A percentile compares a stretch with the other conserved stretches of the same genome.
Conservation (phyloP, 2,329 filamentous ascomycete genomes). For the Pseudohalonectria lignicola region DNA sequence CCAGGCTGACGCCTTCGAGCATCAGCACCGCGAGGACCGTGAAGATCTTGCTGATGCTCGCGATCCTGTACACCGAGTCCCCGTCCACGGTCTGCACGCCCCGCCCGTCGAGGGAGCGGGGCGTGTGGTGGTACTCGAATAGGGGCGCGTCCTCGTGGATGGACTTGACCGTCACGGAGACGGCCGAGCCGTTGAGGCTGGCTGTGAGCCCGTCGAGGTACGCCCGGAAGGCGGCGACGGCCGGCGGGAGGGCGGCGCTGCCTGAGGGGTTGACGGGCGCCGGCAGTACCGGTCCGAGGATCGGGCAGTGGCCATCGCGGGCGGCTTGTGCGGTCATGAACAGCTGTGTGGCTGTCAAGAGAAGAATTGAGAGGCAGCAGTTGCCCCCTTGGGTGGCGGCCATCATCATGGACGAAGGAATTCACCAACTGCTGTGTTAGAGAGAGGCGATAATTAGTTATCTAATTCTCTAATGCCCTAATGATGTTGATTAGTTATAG, state of each 20-base stretch:
- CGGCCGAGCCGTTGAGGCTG: slow-evolving; percentile 9
- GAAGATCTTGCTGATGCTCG: slow-evolving; percentile 25
- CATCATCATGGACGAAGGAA: too few relatives aligned
- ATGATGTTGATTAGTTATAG: too few relatives aligned
- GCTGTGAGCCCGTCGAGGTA: background rate
- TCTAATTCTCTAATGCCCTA: too few relatives aligned
- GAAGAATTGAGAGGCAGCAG: too few relatives aligned
- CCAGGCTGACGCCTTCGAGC: slow-evolving; percentile 16
- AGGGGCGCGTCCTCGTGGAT: slow-evolving; percentile 25
- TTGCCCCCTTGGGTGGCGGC: too few relatives aligned
- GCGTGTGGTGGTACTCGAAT: slow-evolving; percentile 29
- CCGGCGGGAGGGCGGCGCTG: background rate
- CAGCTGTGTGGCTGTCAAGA: too few relatives aligned
- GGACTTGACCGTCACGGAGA: slow-evolving; percentile 28
- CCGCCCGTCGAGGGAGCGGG: slow-evolving; percentile 14
- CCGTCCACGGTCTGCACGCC: slow-evolving; percentile 15
- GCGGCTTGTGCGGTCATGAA: background rate
- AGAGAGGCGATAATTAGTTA: too few relatives aligned
- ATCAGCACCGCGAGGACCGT: slow-evolving; percentile 20
- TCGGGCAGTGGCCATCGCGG: slow-evolving; percentile 2
- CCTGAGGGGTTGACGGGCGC: background rate
- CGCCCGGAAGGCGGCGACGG: background rate
- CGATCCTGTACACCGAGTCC: slow-evolving; percentile 23
- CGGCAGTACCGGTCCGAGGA: slow-evolving; percentile 1
- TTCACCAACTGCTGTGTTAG: too few relatives aligned